Percentiles rank a stretch among this genome's conserved stretches.
Conservation (phyloP, 768 basidiomycete species). For the Suillus subaureus region DNA sequence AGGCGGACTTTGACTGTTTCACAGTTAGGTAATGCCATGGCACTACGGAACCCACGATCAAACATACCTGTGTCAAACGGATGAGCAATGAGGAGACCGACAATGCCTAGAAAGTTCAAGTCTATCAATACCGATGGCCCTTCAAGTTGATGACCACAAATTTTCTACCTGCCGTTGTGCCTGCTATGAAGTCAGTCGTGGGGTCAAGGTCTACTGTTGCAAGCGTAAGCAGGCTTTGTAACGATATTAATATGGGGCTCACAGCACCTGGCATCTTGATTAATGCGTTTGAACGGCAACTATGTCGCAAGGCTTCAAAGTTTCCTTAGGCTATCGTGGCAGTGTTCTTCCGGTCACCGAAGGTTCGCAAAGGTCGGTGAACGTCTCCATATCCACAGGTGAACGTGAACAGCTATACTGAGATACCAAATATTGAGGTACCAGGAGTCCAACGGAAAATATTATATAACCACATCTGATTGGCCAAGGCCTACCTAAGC, state of each 20-base stretch:
- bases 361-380: no score
- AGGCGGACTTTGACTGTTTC: slow-evolving; percentile 76
- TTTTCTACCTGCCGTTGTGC: slow-evolving; percentile 62
- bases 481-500: no score
- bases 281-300: not conserved
- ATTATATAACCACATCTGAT: no score
- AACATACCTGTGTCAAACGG: slow-evolving; percentile 71
- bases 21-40: not conserved
- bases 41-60: not conserved
- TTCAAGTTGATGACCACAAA: not conserved
- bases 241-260: not conserved
- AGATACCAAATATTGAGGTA: no score
- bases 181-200: slow-evolving; percentile 76
- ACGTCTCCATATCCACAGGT: no score
- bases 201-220: slow-evolving; percentile 48
- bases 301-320: not conserved
- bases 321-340: no score
- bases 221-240: slow-evolving; percentile 9
- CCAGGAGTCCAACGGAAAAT: no score
- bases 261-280: slow-evolving; percentile 7
- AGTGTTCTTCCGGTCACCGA: no score
- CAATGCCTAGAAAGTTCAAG: slow-evolving; percentile 45
- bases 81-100: slow-evolving; percentile 69
- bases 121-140: slow-evolving; percentile 1
- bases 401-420: no score